A percentile compares a stretch with the other conserved stretches of the same genome.
Evolutionary conservation across 495 filamentous ascomycete species (phyloP).

Genomic region (Hypoxylon lenormandii): DNA sequence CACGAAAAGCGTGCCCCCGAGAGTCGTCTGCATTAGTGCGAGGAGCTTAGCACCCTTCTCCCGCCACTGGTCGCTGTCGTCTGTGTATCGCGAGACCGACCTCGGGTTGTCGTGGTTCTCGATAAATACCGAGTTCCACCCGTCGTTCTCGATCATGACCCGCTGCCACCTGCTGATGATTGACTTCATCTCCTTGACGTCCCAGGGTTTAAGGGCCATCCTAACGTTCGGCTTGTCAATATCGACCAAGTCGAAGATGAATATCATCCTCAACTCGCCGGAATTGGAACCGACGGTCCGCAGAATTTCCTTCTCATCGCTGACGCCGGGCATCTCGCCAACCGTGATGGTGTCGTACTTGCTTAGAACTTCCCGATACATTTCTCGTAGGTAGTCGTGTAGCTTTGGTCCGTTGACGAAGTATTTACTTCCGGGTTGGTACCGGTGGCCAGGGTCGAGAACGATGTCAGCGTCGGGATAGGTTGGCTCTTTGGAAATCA

Average conservation of each 20-base stretch:
- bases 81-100: constrained; percentile 67
- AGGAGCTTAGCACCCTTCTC: constrained; percentile 68
- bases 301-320: constrained; percentile 64
- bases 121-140: constrained; percentile 73
- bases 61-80: constrained; percentile 58
- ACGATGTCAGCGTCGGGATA: constrained; percentile 70
- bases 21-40: constrained; percentile 65
- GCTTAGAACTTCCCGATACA: constrained; percentile 65
- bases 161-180: constrained; percentile 70
- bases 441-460: constrained; percentile 58
- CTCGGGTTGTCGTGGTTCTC: constrained; percentile 74
- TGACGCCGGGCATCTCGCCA: constrained; percentile 72
- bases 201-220: constrained; percentile 64
- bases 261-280: constrained; percentile 73
- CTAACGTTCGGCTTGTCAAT: constrained; percentile 58
- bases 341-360: constrained; percentile 72
- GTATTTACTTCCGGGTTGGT: constrained; percentile 65
- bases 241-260: constrained; percentile 70
- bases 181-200: constrained; percentile 65
- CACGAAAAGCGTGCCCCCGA: constrained; percentile 72
- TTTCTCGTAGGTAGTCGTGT: constrained; percentile 69
- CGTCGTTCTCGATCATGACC: constrained; percentile 68
- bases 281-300: constrained; percentile 65
- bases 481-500: constrained; percentile 68
- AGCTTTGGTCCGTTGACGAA: constrained; percentile 71